Evolutionary conservation across 495 filamentous ascomycete genomes (phyloP).

Genomic region (Lasiosphaeris hirsuta): DNA sequence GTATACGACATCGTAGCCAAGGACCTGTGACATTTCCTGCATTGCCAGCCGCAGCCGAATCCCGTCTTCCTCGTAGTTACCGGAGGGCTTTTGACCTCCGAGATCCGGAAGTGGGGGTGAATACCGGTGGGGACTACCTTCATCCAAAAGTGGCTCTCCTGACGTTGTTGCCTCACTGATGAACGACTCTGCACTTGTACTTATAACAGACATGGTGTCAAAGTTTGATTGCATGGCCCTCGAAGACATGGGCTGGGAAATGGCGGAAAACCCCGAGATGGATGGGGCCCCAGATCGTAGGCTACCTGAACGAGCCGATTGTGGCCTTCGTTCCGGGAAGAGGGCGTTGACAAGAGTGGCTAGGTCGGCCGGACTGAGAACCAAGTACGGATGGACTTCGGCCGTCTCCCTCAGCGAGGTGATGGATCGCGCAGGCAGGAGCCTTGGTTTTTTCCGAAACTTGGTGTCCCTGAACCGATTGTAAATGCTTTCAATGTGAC

Average conservation of each 20-base stretch:
- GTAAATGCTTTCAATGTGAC: constrained; percentile 75
- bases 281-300: constrained; percentile 65
- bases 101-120: constrained; percentile 40
- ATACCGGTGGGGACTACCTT: constrained; percentile 41
- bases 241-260: constrained; percentile 48
- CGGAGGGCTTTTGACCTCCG: constrained; percentile 31
- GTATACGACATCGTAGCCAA: constrained; percentile 57
- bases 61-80: constrained; percentile 53
- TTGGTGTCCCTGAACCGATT: constrained; percentile 55
- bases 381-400: constrained; percentile 69
- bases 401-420: constrained; percentile 66
- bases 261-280: constrained; percentile 56
- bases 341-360: constrained; percentile 67
- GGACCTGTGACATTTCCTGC: constrained; percentile 60
- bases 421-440: constrained; percentile 64
- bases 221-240: constrained; percentile 43
- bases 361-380: constrained; percentile 70
- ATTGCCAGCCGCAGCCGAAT: constrained; percentile 55
- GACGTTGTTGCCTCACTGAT: constrained; percentile 66
- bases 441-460: constrained; percentile 52
- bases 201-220: constrained; percentile 60
- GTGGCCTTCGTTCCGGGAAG: constrained; percentile 60
- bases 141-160: constrained; percentile 59
- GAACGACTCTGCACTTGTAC: constrained; percentile 64
- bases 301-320: constrained; percentile 50